A percentile compares a stretch with the other conserved stretches of the same genome.
Evolutionary conservation across 108 stramenopile genomes (phyloP).

Genomic region (Stephanodiscus triporus): DNA sequence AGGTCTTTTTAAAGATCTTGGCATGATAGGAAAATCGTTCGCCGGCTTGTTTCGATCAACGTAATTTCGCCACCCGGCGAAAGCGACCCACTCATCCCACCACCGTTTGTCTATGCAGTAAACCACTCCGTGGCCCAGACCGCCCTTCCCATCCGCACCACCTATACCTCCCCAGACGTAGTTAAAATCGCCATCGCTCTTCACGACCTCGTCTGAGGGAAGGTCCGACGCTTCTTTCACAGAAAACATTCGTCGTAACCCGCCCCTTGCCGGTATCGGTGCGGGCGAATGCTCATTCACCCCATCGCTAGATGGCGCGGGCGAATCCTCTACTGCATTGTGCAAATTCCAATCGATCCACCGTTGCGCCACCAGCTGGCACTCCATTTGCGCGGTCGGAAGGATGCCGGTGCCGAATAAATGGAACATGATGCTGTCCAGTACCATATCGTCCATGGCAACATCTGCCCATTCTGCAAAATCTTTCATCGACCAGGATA

Average conservation of each 20-base stretch:
- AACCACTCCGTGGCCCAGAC: slow-evolving; percentile 73
- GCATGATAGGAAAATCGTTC: background rate
- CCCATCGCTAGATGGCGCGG: background rate
- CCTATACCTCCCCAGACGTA: slow-evolving; percentile 78
- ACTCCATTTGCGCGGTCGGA: slow-evolving; percentile 61
- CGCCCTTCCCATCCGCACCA: slow-evolving; percentile 78
- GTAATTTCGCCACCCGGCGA: slow-evolving; percentile 72
- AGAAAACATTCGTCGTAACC: slow-evolving; percentile 33
- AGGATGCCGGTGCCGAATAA: slow-evolving; percentile 70
- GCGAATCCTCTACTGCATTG: slow-evolving; percentile 17
- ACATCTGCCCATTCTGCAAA: slow-evolving; percentile 55
- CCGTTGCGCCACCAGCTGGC: slow-evolving; percentile 57
- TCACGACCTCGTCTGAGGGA: slow-evolving; percentile 3
- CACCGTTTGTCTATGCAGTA: slow-evolving; percentile 81
- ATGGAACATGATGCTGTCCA: slow-evolving; percentile 65
- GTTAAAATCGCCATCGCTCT: slow-evolving; percentile 8
- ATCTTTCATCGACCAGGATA: slow-evolving; percentile 51
- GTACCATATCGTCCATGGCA: slow-evolving; percentile 62
- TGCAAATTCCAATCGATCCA: slow-evolving; percentile 75
- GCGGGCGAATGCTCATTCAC: slow-evolving; percentile 4
- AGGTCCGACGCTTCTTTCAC: slow-evolving; percentile 13
- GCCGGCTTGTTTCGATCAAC: slow-evolving; percentile 30
- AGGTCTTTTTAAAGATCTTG: slow-evolving; percentile 52
- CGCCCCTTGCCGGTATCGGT: slow-evolving; percentile 12
- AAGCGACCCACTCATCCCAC: slow-evolving; percentile 83